Conservation (phyloP, 192 early-diverging fungal species). For the Coemansia sp. region DNA sequence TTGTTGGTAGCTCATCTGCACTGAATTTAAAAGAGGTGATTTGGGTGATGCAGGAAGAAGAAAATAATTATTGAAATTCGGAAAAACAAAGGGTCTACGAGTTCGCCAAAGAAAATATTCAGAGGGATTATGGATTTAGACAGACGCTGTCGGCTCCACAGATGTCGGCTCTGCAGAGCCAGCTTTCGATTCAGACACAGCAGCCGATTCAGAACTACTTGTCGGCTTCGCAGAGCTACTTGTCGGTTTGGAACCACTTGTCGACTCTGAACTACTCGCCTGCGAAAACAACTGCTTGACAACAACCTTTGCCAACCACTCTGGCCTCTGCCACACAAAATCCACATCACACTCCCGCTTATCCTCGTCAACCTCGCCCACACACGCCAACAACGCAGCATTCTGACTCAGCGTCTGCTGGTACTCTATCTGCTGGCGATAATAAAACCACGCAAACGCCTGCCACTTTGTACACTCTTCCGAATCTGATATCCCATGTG, state of each 20-base stretch:
- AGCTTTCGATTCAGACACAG: no score
- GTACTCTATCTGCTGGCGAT: conserved; percentile 54
- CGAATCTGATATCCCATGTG: conserved; percentile 29
- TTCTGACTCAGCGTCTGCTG: conserved; percentile 56
- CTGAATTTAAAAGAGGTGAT: no score
- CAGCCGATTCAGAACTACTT: neutral
- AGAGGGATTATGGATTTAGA: no score
- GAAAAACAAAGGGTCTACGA: neutral
- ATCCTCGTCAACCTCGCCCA: conserved; percentile 28
- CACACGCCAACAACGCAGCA: conserved; percentile 45
- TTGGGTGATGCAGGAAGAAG: no score
- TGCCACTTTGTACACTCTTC: conserved; percentile 55
- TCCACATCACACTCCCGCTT: conserved; percentile 28
- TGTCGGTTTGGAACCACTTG: no score
- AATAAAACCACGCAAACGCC: conserved; percentile 56
- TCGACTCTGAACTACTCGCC: neutral
- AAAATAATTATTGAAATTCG: neutral
- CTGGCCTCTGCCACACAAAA: conserved; percentile 51
- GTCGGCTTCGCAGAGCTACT: neutral
- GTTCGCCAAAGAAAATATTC: neutral
- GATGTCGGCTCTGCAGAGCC: no score
- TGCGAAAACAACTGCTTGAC: conserved; percentile 33
- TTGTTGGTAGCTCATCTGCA: conserved; percentile 9
- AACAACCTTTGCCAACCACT: conserved; percentile 45
- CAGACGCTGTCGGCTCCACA: no score